Base-by-base conservation (phyloP, 441 rosid genomes). In the Gossypium aridum region DNA sequence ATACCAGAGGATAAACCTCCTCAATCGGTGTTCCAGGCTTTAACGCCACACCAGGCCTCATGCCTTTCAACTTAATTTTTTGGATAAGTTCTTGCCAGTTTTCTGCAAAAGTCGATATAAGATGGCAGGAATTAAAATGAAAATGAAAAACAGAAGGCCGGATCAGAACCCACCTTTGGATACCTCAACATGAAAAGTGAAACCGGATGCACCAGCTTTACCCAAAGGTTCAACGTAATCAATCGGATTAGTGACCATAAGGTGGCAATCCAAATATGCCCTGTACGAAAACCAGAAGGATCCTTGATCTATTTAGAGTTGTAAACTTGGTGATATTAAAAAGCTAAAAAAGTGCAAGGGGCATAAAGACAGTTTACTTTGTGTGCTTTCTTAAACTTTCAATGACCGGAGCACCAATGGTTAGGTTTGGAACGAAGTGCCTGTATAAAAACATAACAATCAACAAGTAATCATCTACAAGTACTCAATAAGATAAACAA, bases 371-470 rank as follows among this genome's bases (percentile, higher is more conserved):
- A 25, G 19, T 84, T 31, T 87, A 94, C 99, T 89, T 70, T n/a
- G 98, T 91, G 76, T 92, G 99, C 81, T 92, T 87, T 81, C 99
- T 86, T 87, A 94, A 82, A 78, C 99, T 94, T 85, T 91, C 90
- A 65, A 92, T 90, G 65, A 94, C 89, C 0, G 97, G 96, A 78
- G 99, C 94, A 64, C 99, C 99, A 19, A 94, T 81, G 2, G 99
- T 92, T 39, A 94, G 85, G 78, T 94, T 94, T 0, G 97, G 96
- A 45, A 94, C 99, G 66, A 90, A 94, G 75, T 94, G 98, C 89
- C 97, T 91, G 72, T 22, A 60, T 37, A 77, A 76, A 51, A 79
- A 51, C 28, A 51, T 74, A 25, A 34, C 12, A 59, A 63, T 14
- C 47, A 79, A 63, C 62, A 54, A 37, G 39, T 19, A 65, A 61